phyloP scores from a whole-genome alignment of 2,329 filamentous ascomycete genomes.

The Cladophialophora bantiana region DNA sequence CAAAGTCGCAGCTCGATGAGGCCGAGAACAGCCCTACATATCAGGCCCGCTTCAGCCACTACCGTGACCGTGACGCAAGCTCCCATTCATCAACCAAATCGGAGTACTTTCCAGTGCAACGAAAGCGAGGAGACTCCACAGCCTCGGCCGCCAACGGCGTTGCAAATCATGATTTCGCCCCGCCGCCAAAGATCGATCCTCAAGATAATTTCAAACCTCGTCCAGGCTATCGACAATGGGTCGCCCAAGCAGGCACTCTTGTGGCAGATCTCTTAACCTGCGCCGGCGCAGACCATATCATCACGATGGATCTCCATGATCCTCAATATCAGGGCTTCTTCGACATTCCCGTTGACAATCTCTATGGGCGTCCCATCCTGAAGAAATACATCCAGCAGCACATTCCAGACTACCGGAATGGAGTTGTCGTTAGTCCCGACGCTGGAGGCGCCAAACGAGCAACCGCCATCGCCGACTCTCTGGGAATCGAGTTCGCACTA shows the following conservation, averaged over 20 bases:
- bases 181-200: constrained; percentile 26
- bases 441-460: constrained; percentile 96
- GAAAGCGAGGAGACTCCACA: constrained; percentile 34
- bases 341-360: constrained; percentile 96
- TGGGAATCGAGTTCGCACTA: constrained; percentile 93
- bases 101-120: constrained; percentile 46
- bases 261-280: constrained; percentile 94
- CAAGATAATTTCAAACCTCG: constrained; percentile 76
- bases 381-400: constrained; percentile 76
- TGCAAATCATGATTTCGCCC: constrained; percentile 65
- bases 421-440: constrained; percentile 94
- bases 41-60: constrained; percentile 50
- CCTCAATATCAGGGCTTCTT: constrained; percentile 99
- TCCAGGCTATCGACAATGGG: constrained; percentile 97
- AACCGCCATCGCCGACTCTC: constrained; percentile 89
- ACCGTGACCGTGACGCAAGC: constrained; percentile 48
- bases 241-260: constrained; percentile 93
- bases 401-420: constrained; percentile 82
- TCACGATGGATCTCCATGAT: constrained; percentile 97
- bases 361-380: constrained; percentile 71
- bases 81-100: constrained; percentile 43
- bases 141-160: constrained; percentile 53
- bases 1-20: constrained; percentile 69
- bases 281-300: constrained; percentile 94
- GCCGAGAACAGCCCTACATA: constrained; percentile 56